These are phyloP conservation scores for Rhododendron griersonianum DNA, from an alignment of 148 eudicot genomes.

Conservation along the genomic window DNA sequence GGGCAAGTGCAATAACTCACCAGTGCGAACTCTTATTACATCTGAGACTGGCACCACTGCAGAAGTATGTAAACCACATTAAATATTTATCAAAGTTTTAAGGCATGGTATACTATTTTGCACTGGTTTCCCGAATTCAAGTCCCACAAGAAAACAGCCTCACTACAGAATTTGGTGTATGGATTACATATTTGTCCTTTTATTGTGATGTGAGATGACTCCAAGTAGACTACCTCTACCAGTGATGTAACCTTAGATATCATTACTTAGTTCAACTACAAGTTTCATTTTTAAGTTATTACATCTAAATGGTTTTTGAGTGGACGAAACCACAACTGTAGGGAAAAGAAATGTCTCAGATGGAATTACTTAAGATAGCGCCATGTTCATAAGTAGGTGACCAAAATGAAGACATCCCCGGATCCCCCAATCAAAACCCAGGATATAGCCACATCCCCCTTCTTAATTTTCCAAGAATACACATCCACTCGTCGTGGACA, in stretches of 20 bases:
- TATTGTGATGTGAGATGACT: not conserved
- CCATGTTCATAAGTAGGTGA: not conserved
- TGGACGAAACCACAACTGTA: not conserved
- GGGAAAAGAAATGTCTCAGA: not conserved
- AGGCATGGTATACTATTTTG: not conserved
- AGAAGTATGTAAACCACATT: conserved; percentile 2
- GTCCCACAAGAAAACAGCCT: not conserved
- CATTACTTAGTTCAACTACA: not conserved
- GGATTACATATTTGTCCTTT: not conserved
- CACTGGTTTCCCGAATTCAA: conserved; percentile 1
- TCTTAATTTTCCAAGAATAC: not conserved
- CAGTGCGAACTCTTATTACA: conserved; percentile 80
- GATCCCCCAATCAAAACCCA: not conserved
- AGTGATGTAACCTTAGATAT: not conserved
- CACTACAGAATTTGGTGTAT: not conserved
- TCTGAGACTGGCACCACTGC: conserved; percentile 84
- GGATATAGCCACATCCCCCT: not conserved
- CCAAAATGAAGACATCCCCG: not conserved
- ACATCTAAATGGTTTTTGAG: not conserved
- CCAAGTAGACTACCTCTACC: not conserved
- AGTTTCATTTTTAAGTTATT: not conserved
- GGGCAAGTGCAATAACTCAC: conserved; percentile 22
- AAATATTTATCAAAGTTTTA: not conserved
- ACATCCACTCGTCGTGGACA: not conserved
- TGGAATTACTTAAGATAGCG: not conserved